Conservation (phyloP, 1,139 yeast genomes). For the Williopsis jadinii region DNA sequence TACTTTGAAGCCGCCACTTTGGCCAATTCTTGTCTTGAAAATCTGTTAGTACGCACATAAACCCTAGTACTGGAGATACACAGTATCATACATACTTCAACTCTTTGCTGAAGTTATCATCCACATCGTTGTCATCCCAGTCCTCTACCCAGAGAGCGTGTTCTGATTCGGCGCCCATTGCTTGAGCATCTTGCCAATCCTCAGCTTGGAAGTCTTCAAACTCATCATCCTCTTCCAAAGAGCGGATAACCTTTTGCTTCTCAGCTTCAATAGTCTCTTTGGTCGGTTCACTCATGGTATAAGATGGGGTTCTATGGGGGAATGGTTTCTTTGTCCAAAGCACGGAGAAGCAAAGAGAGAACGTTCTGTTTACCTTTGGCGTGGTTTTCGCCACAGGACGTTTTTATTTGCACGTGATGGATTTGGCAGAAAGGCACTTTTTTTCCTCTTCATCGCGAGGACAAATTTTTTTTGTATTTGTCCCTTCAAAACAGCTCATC, state of each 20-base stretch:
- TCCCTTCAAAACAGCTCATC: too few relatives aligned
- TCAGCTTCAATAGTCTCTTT: slow-evolving; percentile 8
- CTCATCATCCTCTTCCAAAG: slow-evolving; percentile 86
- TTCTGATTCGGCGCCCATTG: slow-evolving; percentile 32
- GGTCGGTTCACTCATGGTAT: slow-evolving; percentile 6
- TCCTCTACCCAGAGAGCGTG: slow-evolving; percentile 82
- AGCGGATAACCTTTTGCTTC: slow-evolving; percentile 28
- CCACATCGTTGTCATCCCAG: slow-evolving; percentile 88
- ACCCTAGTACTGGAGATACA: background rate
- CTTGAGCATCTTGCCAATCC: slow-evolving; percentile 45
- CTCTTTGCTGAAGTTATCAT: slow-evolving; percentile 67
- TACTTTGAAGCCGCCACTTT: slow-evolving; percentile 22
- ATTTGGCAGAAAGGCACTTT: too few relatives aligned
- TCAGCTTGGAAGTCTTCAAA: slow-evolving; percentile 93
- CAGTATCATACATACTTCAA: slow-evolving; percentile 38
- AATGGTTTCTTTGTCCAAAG: too few relatives aligned
- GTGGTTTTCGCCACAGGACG: too few relatives aligned
- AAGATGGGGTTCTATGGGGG: background rate
- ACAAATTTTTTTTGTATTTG: too few relatives aligned
- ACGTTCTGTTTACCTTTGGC: too few relatives aligned
- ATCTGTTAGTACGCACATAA: background rate
- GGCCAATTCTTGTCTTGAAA: slow-evolving; percentile 21
- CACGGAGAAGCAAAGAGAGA: too few relatives aligned
- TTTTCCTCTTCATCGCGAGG: too few relatives aligned
- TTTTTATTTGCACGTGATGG: too few relatives aligned